These are phyloP conservation scores for Rhizopogon vesiculosus DNA, from an alignment of 768 basidiomycete species.

Conservation along the genomic window DNA sequence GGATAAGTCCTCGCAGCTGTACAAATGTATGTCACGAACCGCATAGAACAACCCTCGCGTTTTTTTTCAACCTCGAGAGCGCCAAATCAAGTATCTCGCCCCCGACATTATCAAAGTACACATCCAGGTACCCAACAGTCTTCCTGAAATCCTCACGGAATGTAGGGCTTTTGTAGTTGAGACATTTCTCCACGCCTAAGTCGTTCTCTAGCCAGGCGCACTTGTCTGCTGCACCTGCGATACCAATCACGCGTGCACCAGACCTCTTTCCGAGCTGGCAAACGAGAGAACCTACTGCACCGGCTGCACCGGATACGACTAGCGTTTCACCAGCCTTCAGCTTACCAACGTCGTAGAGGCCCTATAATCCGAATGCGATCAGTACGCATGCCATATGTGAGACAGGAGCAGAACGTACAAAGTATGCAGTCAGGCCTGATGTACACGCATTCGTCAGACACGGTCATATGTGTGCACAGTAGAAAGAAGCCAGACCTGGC, in stretches of 20 bases:
- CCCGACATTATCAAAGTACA: constrained; percentile 82
- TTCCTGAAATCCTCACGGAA: constrained; percentile 72
- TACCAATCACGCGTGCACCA: constrained; percentile 81
- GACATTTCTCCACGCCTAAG: constrained; percentile 73
- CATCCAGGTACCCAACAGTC: constrained; percentile 70
- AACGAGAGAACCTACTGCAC: constrained; percentile 78
- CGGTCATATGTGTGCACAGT: not conserved
- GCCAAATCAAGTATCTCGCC: constrained; percentile 80
- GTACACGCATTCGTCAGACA: not conserved
- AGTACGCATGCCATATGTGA: constrained; percentile 3
- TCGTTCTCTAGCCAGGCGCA: constrained; percentile 83
- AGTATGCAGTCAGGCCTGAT: constrained; percentile 83
- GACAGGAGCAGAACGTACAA: constrained; percentile 42
- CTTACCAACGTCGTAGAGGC: constrained; percentile 74
- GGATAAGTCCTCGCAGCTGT: not conserved
- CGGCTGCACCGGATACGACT: constrained; percentile 88
- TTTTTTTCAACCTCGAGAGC: constrained; percentile 67
- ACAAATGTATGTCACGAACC: constrained; percentile 42
- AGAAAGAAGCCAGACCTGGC: constrained; percentile 44
- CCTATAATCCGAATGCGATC: constrained; percentile 37
- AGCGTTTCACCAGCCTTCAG: constrained; percentile 83
- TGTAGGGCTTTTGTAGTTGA: constrained; percentile 82
- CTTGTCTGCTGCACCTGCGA: constrained; percentile 83
- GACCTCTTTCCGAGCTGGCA: constrained; percentile 80
- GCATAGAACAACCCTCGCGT: constrained; percentile 77